phyloP scores from a whole-genome alignment of 768 basidiomycete genomes.

The Russula olivacea region DNA sequence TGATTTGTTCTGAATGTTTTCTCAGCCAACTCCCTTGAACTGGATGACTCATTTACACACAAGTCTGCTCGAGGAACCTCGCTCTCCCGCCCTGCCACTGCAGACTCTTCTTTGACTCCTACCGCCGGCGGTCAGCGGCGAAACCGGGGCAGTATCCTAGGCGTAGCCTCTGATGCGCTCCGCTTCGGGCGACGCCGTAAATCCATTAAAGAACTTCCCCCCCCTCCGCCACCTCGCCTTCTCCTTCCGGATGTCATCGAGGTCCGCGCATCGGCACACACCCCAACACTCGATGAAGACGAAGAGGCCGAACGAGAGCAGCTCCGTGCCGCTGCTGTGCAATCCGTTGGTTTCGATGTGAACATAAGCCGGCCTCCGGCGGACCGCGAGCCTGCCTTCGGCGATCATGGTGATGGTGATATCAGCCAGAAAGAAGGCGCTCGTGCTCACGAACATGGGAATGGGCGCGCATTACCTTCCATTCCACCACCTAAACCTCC shows the following conservation, averaged over 20 bases:
- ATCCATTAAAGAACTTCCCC: constrained; percentile 25
- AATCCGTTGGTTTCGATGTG: constrained; percentile 63
- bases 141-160: constrained; percentile 27
- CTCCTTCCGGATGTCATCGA: constrained; percentile 69
- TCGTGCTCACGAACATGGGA: not conserved
- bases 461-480: constrained; percentile 2
- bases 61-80: not conserved
- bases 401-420: constrained; percentile 35
- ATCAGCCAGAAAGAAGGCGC: constrained; percentile 25
- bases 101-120: constrained; percentile 6
- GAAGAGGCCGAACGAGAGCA: constrained; percentile 72
- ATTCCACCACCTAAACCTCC: not conserved
- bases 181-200: constrained; percentile 24
- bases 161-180: constrained; percentile 28
- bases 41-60: constrained; percentile 10
- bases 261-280: constrained; percentile 35
- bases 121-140: constrained; percentile 4
- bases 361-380: constrained; percentile 38
- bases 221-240: constrained; percentile 35
- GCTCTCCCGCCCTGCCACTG: constrained; percentile 16
- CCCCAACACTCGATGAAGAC: constrained; percentile 34
- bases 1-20: constrained; percentile 8
- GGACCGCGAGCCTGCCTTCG: constrained; percentile 33
- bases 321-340: constrained; percentile 69
- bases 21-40: constrained; percentile 11